Evolutionary conservation across 768 basidiomycete genomes (phyloP).

Genomic region (Kwoniella mangroviensis): DNA sequence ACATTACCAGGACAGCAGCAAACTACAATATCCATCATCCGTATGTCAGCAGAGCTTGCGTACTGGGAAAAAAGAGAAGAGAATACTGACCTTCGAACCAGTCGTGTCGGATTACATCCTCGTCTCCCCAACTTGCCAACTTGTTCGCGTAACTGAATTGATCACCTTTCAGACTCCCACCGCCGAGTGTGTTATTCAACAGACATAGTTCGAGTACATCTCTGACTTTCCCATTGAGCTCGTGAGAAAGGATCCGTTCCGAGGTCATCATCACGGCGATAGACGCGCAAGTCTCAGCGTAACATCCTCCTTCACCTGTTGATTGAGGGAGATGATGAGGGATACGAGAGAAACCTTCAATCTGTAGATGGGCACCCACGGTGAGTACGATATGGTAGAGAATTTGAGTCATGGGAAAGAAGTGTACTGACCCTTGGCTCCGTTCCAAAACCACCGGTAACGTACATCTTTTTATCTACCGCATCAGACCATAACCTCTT

Average conservation of each 20-base stretch:
- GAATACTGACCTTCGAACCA: constrained; percentile 46
- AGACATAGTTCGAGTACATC: constrained; percentile 42
- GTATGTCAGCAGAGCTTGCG: too few species aligned
- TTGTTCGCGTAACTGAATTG: constrained; percentile 47
- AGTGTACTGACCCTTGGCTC: constrained; percentile 36
- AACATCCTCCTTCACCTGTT: constrained; percentile 43
- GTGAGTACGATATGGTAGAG: background rate
- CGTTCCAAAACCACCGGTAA: constrained; percentile 42
- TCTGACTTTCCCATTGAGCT: constrained; percentile 35
- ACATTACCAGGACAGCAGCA: constrained; percentile 49
- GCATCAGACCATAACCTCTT: constrained; percentile 37
- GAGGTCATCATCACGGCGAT: constrained; percentile 48
- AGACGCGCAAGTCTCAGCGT: constrained; percentile 46
- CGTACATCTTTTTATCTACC: constrained; percentile 46
- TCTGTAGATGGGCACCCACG: constrained; percentile 8
- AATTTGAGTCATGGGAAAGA: too few species aligned
- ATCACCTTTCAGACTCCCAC: constrained; percentile 37
- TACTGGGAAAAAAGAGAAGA: background rate
- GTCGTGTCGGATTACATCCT: constrained; percentile 33
- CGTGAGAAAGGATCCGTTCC: constrained; percentile 38
- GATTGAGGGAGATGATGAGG: constrained; percentile 40
- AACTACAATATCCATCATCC: constrained; percentile 9
- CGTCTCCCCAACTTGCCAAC: constrained; percentile 37
- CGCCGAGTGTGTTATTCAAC: constrained; percentile 41
- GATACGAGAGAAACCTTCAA: constrained; percentile 37